Evolutionary conservation across 2,329 filamentous ascomycete genomes (phyloP), one percentile per base, ranked within the genome.

Genomic region (Verticillium albo-atrum): DNA sequence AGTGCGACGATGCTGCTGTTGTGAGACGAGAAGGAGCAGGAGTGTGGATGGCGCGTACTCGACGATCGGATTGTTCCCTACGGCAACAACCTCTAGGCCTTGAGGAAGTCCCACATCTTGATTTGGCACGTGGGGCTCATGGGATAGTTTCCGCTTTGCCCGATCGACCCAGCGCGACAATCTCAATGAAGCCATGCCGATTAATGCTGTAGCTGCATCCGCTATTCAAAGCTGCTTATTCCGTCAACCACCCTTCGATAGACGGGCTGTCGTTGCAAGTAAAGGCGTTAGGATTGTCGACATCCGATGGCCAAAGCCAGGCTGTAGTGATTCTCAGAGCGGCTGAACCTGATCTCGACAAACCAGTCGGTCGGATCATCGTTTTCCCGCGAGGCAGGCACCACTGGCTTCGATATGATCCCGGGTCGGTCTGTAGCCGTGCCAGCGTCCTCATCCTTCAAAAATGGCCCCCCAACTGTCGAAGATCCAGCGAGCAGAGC

Each of bases 1-100:
- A 70, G 53, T n/a, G 64, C 66, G 42, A 67, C 62, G 59, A 69
- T 66, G 51, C 67, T 68, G 23, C 25, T 15, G 20, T 20, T 17
- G 17, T 37, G 17, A 37, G 35, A 17, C 4, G 3, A 3, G 15
- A 17, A 7, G n/a, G 10, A 37, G 35, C 12, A 37, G 35, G 7
- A n/a, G 2, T 6, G 1, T 37, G 2, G 35, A 3, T 37, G 3
- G 12, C 5, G 7, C 35, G 0, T 37, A 37, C 35, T 37, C 35
- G 17, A 37, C 35, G 17, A n/a, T 37, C 35, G 35, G 35, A 37
- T 37, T 37, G n/a, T 20, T 3, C 35, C 35, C 35, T 6, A 5
- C 35, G 35, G 1, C 4, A 6, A 37, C 35, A 37, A 20, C 35
- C 10, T 37, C 35, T 3, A 37, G 35, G 35, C 35, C 35, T 37